Base-by-base conservation (phyloP, 306 rosid genomes). In the Cyclanthera cordifolia region DNA sequence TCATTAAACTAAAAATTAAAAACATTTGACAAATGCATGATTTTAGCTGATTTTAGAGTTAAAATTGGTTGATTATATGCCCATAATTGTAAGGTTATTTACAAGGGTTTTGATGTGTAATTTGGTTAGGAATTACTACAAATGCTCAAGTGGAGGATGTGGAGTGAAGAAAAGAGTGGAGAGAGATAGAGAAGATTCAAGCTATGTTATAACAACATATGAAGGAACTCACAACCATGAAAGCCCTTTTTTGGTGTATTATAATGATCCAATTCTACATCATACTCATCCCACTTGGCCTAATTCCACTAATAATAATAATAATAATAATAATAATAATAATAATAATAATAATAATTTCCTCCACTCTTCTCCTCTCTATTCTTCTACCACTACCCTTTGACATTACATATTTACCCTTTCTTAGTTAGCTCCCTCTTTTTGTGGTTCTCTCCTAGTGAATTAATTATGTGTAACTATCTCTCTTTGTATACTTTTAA, bases 101-200 rank as follows among this genome's bases (percentile, higher is more conserved):
- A 34, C 3, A 34, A 0, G 41, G 41, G n/a, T n/a, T n/a, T 34
- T 34, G 41, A 4, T 34, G 5, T 34, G 41, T 34, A 1, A 30
- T 16, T 6, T 57, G 3, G 6, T 32, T 37, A 68, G 72, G 59
- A 68, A 68, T 68, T 68, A 68, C 72, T 68, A 47, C 47, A 68
- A 68, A 68, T 68, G 72, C 30, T 68, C 48, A 4, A 68, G 45
- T 49, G 58, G 48, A 27, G 45, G 28, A n/a, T 68, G 72, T 50
- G 30, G 59, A 25, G 72, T 50, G 45, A 68, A 68, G 58, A 68
- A 68, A 17, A 68, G 58, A 32, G 72, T 68, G 30, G 72, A 68
- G 17, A 68, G 72, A 25, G 72, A 68, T 4, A 68, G 72, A 28
- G 59, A 68, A 4, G 72, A 68, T 49, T 17, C 72, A 68, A 68